Evolutionary conservation across 176 grass and related monocot genomes (phyloP), one percentile per base, ranked within the genome.

Genomic region (Chrysopogon serrulatus): DNA sequence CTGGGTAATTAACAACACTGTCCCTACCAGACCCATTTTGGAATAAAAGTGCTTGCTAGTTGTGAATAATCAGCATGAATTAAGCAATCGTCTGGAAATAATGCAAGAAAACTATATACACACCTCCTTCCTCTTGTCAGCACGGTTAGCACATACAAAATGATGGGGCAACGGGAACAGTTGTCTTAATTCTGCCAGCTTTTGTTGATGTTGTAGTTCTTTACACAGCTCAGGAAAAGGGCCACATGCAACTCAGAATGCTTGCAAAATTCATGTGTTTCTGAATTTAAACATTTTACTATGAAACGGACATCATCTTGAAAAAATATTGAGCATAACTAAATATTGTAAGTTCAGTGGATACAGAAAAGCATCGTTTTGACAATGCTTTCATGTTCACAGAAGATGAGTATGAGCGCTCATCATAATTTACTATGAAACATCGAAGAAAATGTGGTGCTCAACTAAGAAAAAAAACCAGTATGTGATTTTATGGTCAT

Each of bases 41-140:
- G 41, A 83, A 47, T 13, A 35, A 36, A 27, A 27, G 11, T 44
- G 27, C 28, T 63, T 35, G 32, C 27, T 65, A 39, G 10, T 18
- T 33, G 21, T 2, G 34, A 83, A 66, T 51, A 45, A 48, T 8
- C 33, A 31, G 36, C 23, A 49, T 24, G 32, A 5, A 81, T 63
- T 54, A 84, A 81, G 21, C 42, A 43, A 23, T 4, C 60, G 37
- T 63, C 21, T n/a, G 34, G 11, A 85, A 82, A 79, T 65, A 78
- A 31, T 53, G 14, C 19, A 68, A 86, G 28, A 36, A 73, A 68
- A 85, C 47, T 39, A 56, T 37, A 37, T 74, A 67, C 42, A 12
- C 23, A 94, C 93, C 93, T 95, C 85, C 68, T 54, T 95, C 62
- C 93, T 89, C 87, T 87, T 95, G 69, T 92, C 93, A 83, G 93